Evolutionary conservation across 2,329 filamentous ascomycete genomes (phyloP).

Genomic region (Huntiella omanensis): DNA sequence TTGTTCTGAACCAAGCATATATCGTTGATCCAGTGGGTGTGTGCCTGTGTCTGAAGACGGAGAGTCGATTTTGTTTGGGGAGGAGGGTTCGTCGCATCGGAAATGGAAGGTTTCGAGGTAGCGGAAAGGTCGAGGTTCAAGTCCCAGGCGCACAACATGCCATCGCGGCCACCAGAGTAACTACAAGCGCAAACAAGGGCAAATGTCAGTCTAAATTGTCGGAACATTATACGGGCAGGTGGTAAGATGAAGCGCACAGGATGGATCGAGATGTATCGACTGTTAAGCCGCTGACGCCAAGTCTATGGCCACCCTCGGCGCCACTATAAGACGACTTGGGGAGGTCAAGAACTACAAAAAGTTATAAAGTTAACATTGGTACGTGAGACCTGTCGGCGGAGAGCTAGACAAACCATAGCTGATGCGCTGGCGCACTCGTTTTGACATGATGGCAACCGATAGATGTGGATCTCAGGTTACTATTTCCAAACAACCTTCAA

Average conservation of each 20-base stretch:
- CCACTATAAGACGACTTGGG: conserved; percentile 38
- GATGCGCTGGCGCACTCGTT: conserved; percentile 50
- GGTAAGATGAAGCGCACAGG: conserved; percentile 42
- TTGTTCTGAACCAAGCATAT: conserved; percentile 65
- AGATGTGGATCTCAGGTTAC: background rate
- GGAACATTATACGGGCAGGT: conserved; percentile 2
- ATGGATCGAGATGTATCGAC: conserved; percentile 70
- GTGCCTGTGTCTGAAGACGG: conserved; percentile 47
- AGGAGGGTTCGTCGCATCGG: conserved; percentile 18
- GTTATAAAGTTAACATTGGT: background rate
- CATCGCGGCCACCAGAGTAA: conserved; percentile 90
- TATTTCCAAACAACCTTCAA: background rate
- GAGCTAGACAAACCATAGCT: conserved; percentile 39
- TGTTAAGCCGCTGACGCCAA: conserved; percentile 87
- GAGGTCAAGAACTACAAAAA: conserved; percentile 34
- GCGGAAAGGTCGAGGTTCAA: conserved; percentile 48
- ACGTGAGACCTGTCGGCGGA: conserved; percentile 3
- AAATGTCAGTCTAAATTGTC: conserved; percentile 10
- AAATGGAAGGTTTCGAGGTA: conserved; percentile 14
- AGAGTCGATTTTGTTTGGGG: conserved; percentile 34
- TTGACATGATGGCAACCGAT: conserved; percentile 32
- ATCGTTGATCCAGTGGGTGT: conserved; percentile 95
- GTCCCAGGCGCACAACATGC: conserved; percentile 91
- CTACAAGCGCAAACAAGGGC: conserved; percentile 25
- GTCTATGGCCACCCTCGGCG: conserved; percentile 59